phyloP scores from a whole-genome alignment of 352 stramenopile genomes.

The Globisporangium mamillatum region DNA sequence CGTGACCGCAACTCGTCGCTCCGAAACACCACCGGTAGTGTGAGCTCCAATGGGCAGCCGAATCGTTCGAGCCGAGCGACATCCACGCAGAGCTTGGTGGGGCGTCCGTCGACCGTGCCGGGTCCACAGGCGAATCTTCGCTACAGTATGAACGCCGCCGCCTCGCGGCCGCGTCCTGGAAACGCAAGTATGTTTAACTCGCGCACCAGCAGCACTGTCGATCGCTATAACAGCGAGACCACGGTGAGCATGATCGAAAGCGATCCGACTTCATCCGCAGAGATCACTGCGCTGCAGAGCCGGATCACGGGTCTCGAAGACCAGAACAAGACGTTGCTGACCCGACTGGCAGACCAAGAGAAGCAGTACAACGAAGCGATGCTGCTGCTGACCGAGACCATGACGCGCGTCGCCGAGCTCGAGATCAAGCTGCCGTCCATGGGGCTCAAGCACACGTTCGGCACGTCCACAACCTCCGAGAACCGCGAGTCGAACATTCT shows the following conservation, averaged over 20 bases:
- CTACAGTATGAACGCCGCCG: slow-evolving; percentile 39
- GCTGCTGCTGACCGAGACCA: slow-evolving; percentile 81
- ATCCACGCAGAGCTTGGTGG: slow-evolving; percentile 47
- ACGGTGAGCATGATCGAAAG: slow-evolving; percentile 53
- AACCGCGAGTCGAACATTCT: slow-evolving; percentile 40
- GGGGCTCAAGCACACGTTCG: slow-evolving; percentile 40
- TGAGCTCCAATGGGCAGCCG: slow-evolving; percentile 11
- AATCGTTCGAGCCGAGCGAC: slow-evolving; percentile 35
- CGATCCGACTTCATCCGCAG: slow-evolving; percentile 34
- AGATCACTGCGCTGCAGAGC: slow-evolving; percentile 50
- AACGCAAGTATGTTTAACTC: slow-evolving; percentile 14
- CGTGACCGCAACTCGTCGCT: slow-evolving; percentile 15
- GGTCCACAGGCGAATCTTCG: slow-evolving; percentile 48
- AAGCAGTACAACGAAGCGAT: slow-evolving; percentile 86
- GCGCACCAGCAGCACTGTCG: slow-evolving; percentile 31
- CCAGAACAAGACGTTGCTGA: slow-evolving; percentile 72
- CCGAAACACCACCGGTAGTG: slow-evolving; percentile 12
- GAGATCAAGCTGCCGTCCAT: slow-evolving; percentile 65
- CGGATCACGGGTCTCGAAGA: slow-evolving; percentile 63
- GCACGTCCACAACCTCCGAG: slow-evolving; percentile 51
- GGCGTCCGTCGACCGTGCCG: slow-evolving; percentile 38
- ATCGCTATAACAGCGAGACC: slow-evolving; percentile 47
- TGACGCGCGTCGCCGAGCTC: slow-evolving; percentile 82
- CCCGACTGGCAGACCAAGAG: slow-evolving; percentile 67
- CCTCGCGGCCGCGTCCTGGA: slow-evolving; percentile 21